Evolutionary conservation across 2,329 filamentous ascomycete genomes (phyloP).

Genomic region (Graphilbum fragrans): DNA sequence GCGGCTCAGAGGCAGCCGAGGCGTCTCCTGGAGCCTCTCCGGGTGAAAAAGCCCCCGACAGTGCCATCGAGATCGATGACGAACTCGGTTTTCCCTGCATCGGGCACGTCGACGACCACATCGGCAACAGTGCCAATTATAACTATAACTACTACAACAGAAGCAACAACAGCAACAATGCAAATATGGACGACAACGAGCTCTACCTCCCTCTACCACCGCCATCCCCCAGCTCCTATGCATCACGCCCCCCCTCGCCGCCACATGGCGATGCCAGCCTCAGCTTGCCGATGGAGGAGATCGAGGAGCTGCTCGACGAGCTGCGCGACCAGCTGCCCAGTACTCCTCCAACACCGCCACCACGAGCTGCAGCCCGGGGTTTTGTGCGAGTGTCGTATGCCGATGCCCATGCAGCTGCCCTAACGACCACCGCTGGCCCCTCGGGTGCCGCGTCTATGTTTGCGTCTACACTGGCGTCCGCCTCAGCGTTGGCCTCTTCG

Average conservation of each 20-base stretch:
- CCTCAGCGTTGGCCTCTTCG: no score
- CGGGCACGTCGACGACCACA: no score
- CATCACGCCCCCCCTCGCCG: slow-evolving; percentile 1
- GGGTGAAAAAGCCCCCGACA: slow-evolving; percentile 24
- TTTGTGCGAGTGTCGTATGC: not conserved
- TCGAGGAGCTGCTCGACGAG: slow-evolving; percentile 18
- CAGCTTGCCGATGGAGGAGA: slow-evolving; percentile 16
- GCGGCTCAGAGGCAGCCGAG: not conserved
- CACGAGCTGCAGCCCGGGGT: slow-evolving; percentile 9
- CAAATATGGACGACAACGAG: no score
- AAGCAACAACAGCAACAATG: no score
- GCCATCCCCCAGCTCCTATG: not conserved
- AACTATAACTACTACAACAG: no score
- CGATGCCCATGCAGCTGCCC: not conserved
- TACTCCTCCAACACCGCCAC: slow-evolving; percentile 17
- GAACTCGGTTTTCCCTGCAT: no score
- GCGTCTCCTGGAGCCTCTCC: slow-evolving; percentile 14
- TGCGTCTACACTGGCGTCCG: no score
- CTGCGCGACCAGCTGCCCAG: slow-evolving; percentile 12
- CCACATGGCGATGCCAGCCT: slow-evolving; percentile 1
- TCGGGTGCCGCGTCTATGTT: no score
- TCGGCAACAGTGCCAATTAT: no score
- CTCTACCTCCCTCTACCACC: not conserved
- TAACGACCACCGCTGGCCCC: not conserved
- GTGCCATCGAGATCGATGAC: slow-evolving; percentile 22